Base-by-base conservation (phyloP, 106 monocot species). In the Dendrobium catenatum region DNA sequence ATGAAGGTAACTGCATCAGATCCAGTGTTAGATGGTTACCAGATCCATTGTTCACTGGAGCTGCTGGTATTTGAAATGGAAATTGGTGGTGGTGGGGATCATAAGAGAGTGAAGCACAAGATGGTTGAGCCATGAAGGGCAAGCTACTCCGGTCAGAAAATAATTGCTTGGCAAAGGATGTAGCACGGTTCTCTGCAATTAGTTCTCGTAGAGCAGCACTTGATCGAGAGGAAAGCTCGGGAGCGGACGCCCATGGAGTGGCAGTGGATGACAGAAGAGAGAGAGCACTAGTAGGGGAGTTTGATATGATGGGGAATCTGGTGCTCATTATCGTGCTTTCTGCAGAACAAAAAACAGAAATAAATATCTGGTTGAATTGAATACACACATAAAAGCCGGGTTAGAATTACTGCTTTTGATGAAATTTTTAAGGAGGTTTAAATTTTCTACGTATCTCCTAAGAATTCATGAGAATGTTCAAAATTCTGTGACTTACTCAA, bases 191-290 rank as follows among this genome's bases (percentile, higher is more conserved):
- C 78, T 94, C 91, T 0, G 88, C 91, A 27, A 94, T 91, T 43
- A 91, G 89, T 44, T 94, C 94, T 1, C 49, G 84, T 4, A 94
- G 85, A 24, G 94, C 94, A 2, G 87, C 87, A 55, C 88, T 89
- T 11, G 91, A 91, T 18, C 80, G 81, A 33, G 87, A 86, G 26
- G 94, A 91, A 61, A 91, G 82, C 55, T 94, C 89, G 5, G 91
- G 27, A 33, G 81, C 31, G 24, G 89, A 43, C 20, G 81, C 59
- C 88, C 91, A 94, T 41, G 87, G 82, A 22, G 83, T 72, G 72
- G 80, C 72, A 59, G 81, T 82, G 37, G 89, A 84, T 88, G 93
- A 94, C 93, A 94, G 93, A 91, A 93, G 93, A 94, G 93, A 91
- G 93, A 91, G 91, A 94, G 89, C 93, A 89, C 85, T 80, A n/a